phyloP scores from a whole-genome alignment of 2,329 filamentous ascomycete genomes.

The Ophiobolus disseminans region DNA sequence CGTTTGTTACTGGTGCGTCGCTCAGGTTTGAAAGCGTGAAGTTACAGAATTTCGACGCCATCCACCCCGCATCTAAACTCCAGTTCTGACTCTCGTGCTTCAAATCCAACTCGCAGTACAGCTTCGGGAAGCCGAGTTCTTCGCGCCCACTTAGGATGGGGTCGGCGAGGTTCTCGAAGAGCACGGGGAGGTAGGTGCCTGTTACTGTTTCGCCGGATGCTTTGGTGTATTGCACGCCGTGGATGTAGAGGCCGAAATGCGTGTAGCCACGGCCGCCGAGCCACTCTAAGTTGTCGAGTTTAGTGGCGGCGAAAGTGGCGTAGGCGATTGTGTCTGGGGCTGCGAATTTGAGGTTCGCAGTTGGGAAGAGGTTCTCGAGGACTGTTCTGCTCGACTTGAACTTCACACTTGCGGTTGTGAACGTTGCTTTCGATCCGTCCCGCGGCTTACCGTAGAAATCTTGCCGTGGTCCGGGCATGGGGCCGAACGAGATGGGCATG shows the following conservation, averaged over 20 bases:
- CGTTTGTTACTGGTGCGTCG: conserved; percentile 15
- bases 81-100: conserved; percentile 47
- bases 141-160: conserved; percentile 67
- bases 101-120: conserved; percentile 61
- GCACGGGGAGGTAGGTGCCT: conserved; percentile 63
- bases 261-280: conserved; percentile 66
- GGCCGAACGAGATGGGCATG: conserved; percentile 54
- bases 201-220: conserved; percentile 55
- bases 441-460: conserved; percentile 28
- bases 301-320: conserved; percentile 50
- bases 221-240: conserved; percentile 65
- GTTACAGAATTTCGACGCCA: conserved; percentile 43
- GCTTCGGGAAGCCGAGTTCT: conserved; percentile 68
- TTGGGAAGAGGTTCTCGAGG: conserved; percentile 52
- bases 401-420: conserved; percentile 50
- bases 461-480: conserved; percentile 51
- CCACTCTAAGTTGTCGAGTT: conserved; percentile 62
- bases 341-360: conserved; percentile 44
- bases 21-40: conserved; percentile 36
- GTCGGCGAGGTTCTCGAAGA: conserved; percentile 66
- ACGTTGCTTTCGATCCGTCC: conserved; percentile 36
- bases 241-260: conserved; percentile 66
- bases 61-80: conserved; percentile 50
- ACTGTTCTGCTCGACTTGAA: conserved; percentile 52
- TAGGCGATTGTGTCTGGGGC: conserved; percentile 48